Evolutionary conservation across 805 yeast genomes (phyloP), one percentile per base, ranked within the genome.

Genomic region (Myxozyma geophila): DNA sequence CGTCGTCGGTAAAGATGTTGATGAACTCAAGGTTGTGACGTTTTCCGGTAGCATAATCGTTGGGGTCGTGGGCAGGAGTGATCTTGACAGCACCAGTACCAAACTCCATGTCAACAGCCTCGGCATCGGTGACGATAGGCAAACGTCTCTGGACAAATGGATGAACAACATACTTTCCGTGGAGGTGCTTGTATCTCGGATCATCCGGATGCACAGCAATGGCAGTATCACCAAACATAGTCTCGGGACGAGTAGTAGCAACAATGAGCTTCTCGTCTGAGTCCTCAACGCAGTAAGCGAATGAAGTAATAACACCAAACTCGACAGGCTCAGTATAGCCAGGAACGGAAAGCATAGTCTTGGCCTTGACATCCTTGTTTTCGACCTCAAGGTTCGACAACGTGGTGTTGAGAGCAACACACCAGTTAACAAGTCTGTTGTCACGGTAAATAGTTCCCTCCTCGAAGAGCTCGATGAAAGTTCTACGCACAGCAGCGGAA

Each of bases 41-140:
- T 81, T 90, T 92, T 81, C 99, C 99, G 59, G 97, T 91, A 74
- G 82, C 83, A 83, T 90, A 92, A 90, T 95, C 99, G 83, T 95
- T 95, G 73, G 87, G 89, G 79, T 95, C 99, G 78, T 95, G 99
- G 50, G 97, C 98, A 64, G 99, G 99, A 13, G 99, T 95, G 76
- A 95, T 95, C 80, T 95, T 95, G 67, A 95, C 99, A 54, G 99
- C 99, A 87, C 99, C 99, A 67, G 99, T 95, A 83, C 99, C 99
- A 71, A 95, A 95, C 77, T 90, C 96, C 98, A 95, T 95, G 78
- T 95, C 99, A 69, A 95, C 99, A 47, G 98, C 95, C 78, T 90
- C 96, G 46, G 87, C 75, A 76, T 95, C 99, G 58, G 92, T 85
- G 67, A 95, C 80, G 74, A 95, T 90, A 70, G 99, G 99, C 59